Conservation (phyloP, 1,139 yeast species). For the Debaryomyces sp. region DNA sequence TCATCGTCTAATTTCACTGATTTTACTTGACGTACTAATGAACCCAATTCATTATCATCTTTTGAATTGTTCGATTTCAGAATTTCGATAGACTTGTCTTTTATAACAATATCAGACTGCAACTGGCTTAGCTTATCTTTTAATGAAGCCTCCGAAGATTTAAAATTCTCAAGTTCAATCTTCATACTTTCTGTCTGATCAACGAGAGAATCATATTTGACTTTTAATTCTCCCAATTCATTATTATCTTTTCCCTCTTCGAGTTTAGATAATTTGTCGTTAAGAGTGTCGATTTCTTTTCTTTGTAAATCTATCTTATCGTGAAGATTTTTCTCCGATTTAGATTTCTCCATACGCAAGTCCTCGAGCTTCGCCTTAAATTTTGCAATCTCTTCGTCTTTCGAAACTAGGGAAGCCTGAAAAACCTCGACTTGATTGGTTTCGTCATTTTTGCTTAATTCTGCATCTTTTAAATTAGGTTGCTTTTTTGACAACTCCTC, state of each 20-base stretch:
- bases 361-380: not conserved
- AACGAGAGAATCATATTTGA: not conserved
- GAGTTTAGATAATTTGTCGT: not conserved
- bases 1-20: not conserved
- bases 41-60: not conserved
- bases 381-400: not conserved
- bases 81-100: not conserved
- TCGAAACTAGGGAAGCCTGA: not conserved
- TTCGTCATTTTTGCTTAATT: not conserved
- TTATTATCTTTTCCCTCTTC: not conserved
- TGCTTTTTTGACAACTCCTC: not conserved
- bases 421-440: not conserved
- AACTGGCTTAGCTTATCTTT: conserved; percentile 8
- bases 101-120: conserved; percentile 15
- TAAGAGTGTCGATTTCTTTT: conserved; percentile 3
- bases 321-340: not conserved
- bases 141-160: not conserved
- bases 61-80: not conserved
- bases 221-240: not conserved
- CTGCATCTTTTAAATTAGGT: not conserved
- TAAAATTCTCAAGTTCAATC: conserved; percentile 2
- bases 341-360: conserved; percentile 1
- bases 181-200: conserved; percentile 1
- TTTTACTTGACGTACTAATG: not conserved
- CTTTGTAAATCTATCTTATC: not conserved